Conservation (phyloP, 2,329 filamentous ascomycete genomes). For the Rhinocladiella mackenziei region DNA sequence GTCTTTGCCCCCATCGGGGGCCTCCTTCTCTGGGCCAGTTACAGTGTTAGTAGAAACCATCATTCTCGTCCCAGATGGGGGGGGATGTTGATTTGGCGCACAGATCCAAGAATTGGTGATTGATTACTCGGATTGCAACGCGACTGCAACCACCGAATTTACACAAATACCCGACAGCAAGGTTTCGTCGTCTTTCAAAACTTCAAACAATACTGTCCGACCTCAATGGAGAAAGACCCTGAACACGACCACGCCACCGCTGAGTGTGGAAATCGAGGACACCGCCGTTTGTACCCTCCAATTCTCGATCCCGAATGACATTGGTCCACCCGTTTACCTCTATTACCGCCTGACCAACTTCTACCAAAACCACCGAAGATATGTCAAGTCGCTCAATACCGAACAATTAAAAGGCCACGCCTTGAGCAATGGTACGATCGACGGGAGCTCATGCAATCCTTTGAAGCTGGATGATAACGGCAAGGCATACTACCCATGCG, state of each 20-base stretch:
- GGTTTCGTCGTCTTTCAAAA: conserved; percentile 69
- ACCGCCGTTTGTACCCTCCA: conserved; percentile 64
- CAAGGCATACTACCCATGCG: conserved; percentile 87
- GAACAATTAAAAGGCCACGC: conserved; percentile 74
- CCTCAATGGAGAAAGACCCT: conserved; percentile 33
- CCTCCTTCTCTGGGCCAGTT: conserved; percentile 77
- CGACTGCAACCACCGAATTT: conserved; percentile 50
- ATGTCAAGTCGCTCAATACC: conserved; percentile 82
- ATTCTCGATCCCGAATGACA: conserved; percentile 74
- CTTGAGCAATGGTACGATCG: conserved; percentile 58
- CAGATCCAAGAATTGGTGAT: conserved; percentile 87
- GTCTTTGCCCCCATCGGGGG: conserved; percentile 94
- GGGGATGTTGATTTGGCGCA: conserved; percentile 3
- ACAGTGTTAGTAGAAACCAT: conserved; percentile 54
- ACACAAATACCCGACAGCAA: conserved; percentile 53
- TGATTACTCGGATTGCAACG: conserved; percentile 78
- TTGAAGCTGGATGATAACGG: conserved; percentile 53
- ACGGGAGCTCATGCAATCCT: conserved; percentile 69
- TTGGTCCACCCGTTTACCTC: conserved; percentile 78
- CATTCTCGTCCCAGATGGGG: neutral
- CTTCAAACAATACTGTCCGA: conserved; percentile 39
- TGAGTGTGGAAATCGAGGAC: conserved; percentile 30
- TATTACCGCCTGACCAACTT: conserved; percentile 98
- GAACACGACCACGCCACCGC: conserved; percentile 27
- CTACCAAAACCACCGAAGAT: conserved; percentile 97